Base-by-base conservation (phyloP, 139 green algal genomes). In the Gonium pectorale region DNA sequence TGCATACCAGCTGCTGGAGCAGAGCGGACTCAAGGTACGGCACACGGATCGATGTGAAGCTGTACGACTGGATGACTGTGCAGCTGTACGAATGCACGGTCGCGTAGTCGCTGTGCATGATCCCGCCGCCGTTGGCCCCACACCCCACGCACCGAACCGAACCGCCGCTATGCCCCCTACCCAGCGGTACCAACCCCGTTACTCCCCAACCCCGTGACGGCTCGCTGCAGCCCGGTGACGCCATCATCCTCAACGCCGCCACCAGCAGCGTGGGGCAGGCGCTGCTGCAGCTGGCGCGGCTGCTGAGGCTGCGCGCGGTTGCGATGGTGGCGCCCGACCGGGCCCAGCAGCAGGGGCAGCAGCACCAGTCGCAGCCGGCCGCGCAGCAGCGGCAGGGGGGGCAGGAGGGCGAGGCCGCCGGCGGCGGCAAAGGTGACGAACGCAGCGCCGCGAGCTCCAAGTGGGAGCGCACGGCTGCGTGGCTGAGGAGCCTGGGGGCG, bases 1-100 rank as follows among this genome's bases (percentile, higher is more conserved):
- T n/a, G 96, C 95, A 8, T 98, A 97, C 88, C 74, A 92, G 9
- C 92, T 99, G 41, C 90, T 99, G 71, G 96, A 98, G 81, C 89
- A 95, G 81, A 59, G 70, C 6, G 87, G 72, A 3, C 87, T 98
- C 35, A 96, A 96, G 91, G 93, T 95, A 44, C 3, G 75, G n/a
- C n/a, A n/a, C n/a, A n/a, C n/a, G n/a, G n/a, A n/a, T n/a, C n/a
- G n/a, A n/a, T n/a, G n/a, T n/a, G n/a, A n/a, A n/a, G n/a, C n/a
- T n/a, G n/a, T n/a, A n/a, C n/a, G n/a, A n/a, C n/a, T n/a, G n/a
- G n/a, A n/a, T n/a, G n/a, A n/a, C n/a, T n/a, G n/a, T n/a, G n/a
- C n/a, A n/a, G n/a, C n/a, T n/a, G n/a, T n/a, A n/a, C n/a, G n/a
- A n/a, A n/a, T n/a, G n/a, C n/a, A n/a, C n/a, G n/a, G n/a, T n/a